Evolutionary conservation across 2,329 filamentous ascomycete species (phyloP).

Genomic region (Fusarium chuoi): DNA sequence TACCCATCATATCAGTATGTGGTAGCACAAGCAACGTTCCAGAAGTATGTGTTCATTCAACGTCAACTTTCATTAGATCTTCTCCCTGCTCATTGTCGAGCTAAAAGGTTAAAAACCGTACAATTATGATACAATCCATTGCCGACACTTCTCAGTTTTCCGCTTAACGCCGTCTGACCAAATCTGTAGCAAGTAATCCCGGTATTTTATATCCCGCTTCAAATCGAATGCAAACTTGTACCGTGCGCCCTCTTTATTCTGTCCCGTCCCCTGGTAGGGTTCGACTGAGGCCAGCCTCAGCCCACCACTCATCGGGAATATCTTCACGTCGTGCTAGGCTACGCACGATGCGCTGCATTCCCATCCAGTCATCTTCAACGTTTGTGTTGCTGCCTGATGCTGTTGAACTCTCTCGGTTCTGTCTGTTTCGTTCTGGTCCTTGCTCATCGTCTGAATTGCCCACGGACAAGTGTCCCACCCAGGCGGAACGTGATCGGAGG

Average conservation of each 20-base stretch:
- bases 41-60: background rate
- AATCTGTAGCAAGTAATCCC: background rate
- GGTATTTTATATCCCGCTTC: background rate
- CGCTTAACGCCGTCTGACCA: constrained; percentile 9
- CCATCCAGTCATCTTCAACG: constrained; percentile 56
- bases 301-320: constrained; percentile 87
- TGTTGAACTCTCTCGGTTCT: constrained; percentile 37
- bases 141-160: constrained; percentile 7
- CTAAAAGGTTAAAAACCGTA: background rate
- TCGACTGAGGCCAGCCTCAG: constrained; percentile 72
- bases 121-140: constrained; percentile 23
- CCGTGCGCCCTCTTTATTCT: constrained; percentile 28
- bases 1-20: background rate
- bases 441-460: constrained; percentile 45
- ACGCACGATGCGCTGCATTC: constrained; percentile 78
- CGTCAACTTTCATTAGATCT: constrained; percentile 13
- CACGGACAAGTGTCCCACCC: constrained; percentile 42
- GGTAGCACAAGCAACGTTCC: background rate
- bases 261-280: constrained; percentile 54
- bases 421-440: constrained; percentile 26
- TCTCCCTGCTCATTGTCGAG: background rate
- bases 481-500: constrained; percentile 27
- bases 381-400: constrained; percentile 27
- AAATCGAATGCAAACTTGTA: constrained; percentile 9
- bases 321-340: constrained; percentile 76